Conservation (phyloP, 192 early-diverging fungal genomes). For the Rhizophagus clarus region DNA sequence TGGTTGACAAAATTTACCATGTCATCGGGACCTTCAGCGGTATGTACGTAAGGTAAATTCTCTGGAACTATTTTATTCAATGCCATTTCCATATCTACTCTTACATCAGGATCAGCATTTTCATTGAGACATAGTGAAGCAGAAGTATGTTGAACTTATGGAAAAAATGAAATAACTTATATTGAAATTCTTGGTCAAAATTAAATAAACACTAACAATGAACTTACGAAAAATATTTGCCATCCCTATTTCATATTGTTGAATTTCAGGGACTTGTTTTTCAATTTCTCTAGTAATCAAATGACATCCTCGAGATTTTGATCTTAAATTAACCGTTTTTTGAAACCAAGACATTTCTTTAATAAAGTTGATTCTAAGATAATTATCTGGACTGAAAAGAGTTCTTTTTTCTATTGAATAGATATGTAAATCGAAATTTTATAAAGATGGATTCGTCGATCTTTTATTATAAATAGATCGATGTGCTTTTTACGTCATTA, state of each 20-base stretch:
- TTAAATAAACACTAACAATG: background rate
- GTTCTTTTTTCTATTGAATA: no score
- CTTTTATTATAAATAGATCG: no score
- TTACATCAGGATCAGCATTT: slow-evolving; percentile 76
- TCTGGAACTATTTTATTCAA: slow-evolving; percentile 85
- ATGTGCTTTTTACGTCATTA: no score
- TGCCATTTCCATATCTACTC: slow-evolving; percentile 85
- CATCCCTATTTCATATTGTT: slow-evolving; percentile 72
- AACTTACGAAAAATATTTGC: slow-evolving; percentile 79
- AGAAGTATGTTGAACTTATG: slow-evolving; percentile 83
- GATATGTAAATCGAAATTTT: no score
- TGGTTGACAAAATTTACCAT: slow-evolving; percentile 55
- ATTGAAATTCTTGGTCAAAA: background rate
- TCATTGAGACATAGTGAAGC: slow-evolving; percentile 90
- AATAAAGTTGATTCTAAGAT: no score
- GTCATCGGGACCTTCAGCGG: slow-evolving; percentile 86
- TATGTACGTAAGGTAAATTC: slow-evolving; percentile 74
- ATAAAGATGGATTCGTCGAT: no score
- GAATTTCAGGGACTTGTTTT: slow-evolving; percentile 63
- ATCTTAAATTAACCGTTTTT: slow-evolving; percentile 57
- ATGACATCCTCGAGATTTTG: slow-evolving; percentile 72
- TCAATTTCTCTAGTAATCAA: slow-evolving; percentile 73
- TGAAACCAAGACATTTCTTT: slow-evolving; percentile 68
- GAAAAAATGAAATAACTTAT: background rate
- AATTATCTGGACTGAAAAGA: no score